Evolutionary conservation across 345 rosid genomes (phyloP), one percentile per base, ranked within the genome.

Genomic region (Noccaea bulbosa): DNA sequence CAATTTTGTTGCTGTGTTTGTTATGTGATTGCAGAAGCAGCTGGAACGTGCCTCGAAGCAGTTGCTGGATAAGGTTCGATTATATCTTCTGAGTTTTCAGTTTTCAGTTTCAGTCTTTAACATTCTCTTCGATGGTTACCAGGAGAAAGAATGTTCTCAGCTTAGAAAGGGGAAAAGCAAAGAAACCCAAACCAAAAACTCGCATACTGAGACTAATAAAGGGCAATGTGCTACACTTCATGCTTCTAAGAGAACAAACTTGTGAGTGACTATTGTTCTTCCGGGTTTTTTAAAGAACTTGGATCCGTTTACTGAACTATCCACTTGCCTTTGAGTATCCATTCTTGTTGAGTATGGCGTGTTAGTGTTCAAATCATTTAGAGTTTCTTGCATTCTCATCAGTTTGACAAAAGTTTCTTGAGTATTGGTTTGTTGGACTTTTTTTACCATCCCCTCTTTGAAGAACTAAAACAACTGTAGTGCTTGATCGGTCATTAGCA

Each of bases 131-230:
- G 59, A 39, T 70, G 27, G 39, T 56, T 70, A n/a, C 54, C 78
- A 92, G 98, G 93, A 90, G 46, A 80, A 73, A 11, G 84, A 88
- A 56, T 81, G 87, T 70, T 76, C 61, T 71, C 75, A 85, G 76
- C 93, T 81, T 58, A 85, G 59, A 71, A 84, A 84, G 79, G 83
- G 83, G 37, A 74, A 73, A 73, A 60, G 15, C 24, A 77, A 71
- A 62, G 80, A 77, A 40, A 71, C 66, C 34, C 63, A 71, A 58
- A 14, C 59, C 45, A 78, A 64, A 15, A 63, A 30, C 62, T 32
- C 35, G 44, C 24, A 8, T 72, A 58, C 70, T 60, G 61, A 43
- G 6, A 61, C 30, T 59, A 80, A 73, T 59, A 80, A 73, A 33
- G 76, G 58, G 46, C 62, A 51, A 41, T 59, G 65, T 78, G 53